Percentiles rank a stretch among this genome's conserved stretches.
These are phyloP conservation scores for Jamesozyma rosinii DNA, from an alignment of 805 yeast species.

Conservation along the genomic window DNA sequence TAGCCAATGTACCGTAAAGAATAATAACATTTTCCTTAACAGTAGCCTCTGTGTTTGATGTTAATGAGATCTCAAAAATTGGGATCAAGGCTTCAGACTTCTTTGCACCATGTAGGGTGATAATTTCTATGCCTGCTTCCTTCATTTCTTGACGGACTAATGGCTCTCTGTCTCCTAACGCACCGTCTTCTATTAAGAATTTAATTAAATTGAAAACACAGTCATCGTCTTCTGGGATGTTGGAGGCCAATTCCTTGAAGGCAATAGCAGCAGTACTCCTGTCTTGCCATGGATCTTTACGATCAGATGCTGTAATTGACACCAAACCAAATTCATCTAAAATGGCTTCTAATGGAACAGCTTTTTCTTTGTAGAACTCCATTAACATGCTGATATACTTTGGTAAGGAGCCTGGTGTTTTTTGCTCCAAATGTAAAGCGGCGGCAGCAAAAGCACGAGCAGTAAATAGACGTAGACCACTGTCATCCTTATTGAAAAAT, in stretches of 20 bases:
- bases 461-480: slow-evolving; percentile 62
- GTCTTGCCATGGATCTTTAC: slow-evolving; percentile 73
- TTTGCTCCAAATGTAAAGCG: slow-evolving; percentile 36
- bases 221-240: slow-evolving; percentile 29
- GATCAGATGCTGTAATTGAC: slow-evolving; percentile 48
- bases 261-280: slow-evolving; percentile 75
- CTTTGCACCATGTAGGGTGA: slow-evolving; percentile 54
- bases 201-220: slow-evolving; percentile 47
- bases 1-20: slow-evolving; percentile 83
- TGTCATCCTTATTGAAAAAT: slow-evolving; percentile 46
- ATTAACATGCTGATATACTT: slow-evolving; percentile 39
- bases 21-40: slow-evolving; percentile 76
- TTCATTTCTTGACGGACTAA: slow-evolving; percentile 74
- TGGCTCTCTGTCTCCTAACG: slow-evolving; percentile 66
- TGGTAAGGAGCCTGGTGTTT: slow-evolving; percentile 22
- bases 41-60: slow-evolving; percentile 30
- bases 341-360: slow-evolving; percentile 67
- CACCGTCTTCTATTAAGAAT: slow-evolving; percentile 53
- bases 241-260: slow-evolving; percentile 46
- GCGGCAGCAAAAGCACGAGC: slow-evolving; percentile 57
- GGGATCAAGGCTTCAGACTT: slow-evolving; percentile 70
- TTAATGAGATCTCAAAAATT: slow-evolving; percentile 62
- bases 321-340: slow-evolving; percentile 75
- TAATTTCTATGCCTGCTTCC: slow-evolving; percentile 75
- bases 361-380: slow-evolving; percentile 47